These are phyloP conservation scores for Pythium dissotocum DNA, from an alignment of 352 stramenopile genomes.

Conservation along the genomic window DNA sequence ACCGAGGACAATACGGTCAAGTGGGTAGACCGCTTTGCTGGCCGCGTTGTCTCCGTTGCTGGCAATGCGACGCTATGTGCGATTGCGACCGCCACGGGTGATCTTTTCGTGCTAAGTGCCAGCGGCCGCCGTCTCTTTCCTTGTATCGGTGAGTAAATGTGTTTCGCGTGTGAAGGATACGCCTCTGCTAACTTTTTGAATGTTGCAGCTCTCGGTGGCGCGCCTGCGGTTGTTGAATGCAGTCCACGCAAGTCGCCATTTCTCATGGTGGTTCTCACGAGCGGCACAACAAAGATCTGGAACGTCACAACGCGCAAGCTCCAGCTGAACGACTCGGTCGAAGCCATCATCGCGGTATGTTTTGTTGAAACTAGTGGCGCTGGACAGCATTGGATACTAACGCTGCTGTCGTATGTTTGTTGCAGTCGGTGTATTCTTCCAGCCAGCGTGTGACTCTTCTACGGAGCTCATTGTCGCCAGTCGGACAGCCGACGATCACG, in stretches of 20 bases:
- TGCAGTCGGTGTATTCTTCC: conserved; percentile 24
- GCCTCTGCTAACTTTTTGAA: background rate
- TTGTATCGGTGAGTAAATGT: conserved; percentile 56
- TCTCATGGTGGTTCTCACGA: conserved; percentile 70
- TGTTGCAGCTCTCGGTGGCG: conserved; percentile 54
- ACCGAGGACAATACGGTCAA: conserved; percentile 48
- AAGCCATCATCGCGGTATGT: conserved; percentile 58
- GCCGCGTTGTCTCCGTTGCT: conserved; percentile 48
- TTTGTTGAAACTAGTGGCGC: background rate
- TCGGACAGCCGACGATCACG: conserved; percentile 80
- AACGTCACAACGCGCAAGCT: conserved; percentile 51
- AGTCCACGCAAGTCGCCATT: conserved; percentile 59
- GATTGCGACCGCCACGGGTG: conserved; percentile 58
- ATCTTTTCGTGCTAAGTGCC: conserved; percentile 65
- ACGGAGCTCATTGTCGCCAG: conserved; percentile 66
- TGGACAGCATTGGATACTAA: background rate
- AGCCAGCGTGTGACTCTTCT: conserved; percentile 63
- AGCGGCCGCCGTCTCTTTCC: conserved; percentile 76
- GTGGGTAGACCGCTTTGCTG: conserved; percentile 83
- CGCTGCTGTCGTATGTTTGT: background rate
- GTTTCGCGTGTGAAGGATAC: background rate
- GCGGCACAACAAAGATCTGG: conserved; percentile 74
- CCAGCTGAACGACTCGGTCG: conserved; percentile 59
- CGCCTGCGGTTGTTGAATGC: conserved; percentile 74
- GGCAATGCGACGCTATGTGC: conserved; percentile 72